These are phyloP conservation scores for Fraxinus pennsylvanica DNA, from an alignment of 257 asterid genomes.

Conservation along the genomic window DNA sequence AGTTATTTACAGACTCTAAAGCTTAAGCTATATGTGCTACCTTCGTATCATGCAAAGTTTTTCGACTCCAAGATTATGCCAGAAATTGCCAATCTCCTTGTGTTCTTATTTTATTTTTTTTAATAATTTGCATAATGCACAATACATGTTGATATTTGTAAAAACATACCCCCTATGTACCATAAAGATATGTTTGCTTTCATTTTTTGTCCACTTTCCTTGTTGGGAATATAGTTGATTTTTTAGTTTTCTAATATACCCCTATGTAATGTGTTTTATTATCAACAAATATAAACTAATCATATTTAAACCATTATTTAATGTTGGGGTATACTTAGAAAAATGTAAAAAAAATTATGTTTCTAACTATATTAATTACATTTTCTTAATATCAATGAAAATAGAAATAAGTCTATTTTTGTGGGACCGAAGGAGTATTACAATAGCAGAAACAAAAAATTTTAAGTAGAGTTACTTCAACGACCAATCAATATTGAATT, in stretches of 20 bases:
- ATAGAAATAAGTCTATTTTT: too few relatives aligned
- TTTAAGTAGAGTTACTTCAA: not conserved
- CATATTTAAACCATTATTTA: too few relatives aligned
- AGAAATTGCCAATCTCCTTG: not conserved
- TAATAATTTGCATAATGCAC: not conserved
- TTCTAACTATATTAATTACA: too few relatives aligned
- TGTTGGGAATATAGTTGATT: too few relatives aligned
- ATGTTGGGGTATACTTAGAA: too few relatives aligned
- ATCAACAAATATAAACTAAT: too few relatives aligned
- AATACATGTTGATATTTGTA: not conserved
- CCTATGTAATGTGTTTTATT: too few relatives aligned
- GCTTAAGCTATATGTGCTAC: not conserved
- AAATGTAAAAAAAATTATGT: too few relatives aligned
- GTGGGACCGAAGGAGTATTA: not conserved
- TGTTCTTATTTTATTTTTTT: not conserved
- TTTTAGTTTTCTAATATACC: too few relatives aligned
- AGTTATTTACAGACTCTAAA: not conserved
- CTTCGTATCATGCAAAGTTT: not conserved
- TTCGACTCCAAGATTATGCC: not conserved
- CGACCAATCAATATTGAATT: not conserved
- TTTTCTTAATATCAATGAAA: too few relatives aligned
- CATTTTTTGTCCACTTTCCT: too few relatives aligned
- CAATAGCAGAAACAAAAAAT: not conserved
- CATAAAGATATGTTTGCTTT: too few relatives aligned
- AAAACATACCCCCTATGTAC: not conserved